Percentiles rank a stretch among this genome's conserved stretches.
Conservation (phyloP, 192 early-diverging fungal genomes). For the Coemansia sp. region DNA sequence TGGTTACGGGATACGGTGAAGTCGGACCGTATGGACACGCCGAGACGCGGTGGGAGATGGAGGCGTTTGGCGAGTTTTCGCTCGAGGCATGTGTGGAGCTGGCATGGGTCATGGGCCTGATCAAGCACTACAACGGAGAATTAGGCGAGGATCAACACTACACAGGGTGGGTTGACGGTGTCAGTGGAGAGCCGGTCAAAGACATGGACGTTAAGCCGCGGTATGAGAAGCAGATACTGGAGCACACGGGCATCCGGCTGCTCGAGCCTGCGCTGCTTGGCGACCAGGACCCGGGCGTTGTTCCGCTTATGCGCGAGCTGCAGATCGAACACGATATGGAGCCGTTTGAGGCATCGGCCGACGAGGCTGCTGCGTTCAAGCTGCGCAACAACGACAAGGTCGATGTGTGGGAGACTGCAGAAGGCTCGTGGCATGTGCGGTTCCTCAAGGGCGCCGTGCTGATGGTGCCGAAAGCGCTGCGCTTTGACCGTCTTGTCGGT, state of each 20-base stretch:
- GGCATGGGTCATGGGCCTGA: conserved; percentile 97
- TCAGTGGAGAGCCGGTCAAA: conserved; percentile 75
- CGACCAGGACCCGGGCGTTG: conserved; percentile 79
- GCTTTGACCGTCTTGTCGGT: conserved; percentile 87
- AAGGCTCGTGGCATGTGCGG: conserved; percentile 73
- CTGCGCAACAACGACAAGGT: conserved; percentile 77
- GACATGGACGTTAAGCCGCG: conserved; percentile 86
- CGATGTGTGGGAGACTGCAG: conserved; percentile 51
- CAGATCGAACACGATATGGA: conserved; percentile 83
- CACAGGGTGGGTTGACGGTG: conserved; percentile 84
- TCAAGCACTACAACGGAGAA: conserved; percentile 67
- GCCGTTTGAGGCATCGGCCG: conserved; percentile 81
- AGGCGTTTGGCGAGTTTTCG: conserved; percentile 69
- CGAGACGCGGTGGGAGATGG: conserved; percentile 97
- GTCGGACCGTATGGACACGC: conserved; percentile 89
- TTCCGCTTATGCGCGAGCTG: conserved; percentile 87
- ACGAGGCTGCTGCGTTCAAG: conserved; percentile 86
- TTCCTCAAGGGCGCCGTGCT: conserved; percentile 85
- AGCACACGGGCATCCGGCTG: conserved; percentile 76
- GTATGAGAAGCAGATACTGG: conserved; percentile 88
- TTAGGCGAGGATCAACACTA: conserved; percentile 12
- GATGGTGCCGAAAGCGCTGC: conserved; percentile 90
- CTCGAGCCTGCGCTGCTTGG: conserved; percentile 59
- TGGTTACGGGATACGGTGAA: conserved; percentile 91
- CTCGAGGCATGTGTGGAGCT: conserved; percentile 82